Base-by-base conservation (phyloP, 495 filamentous ascomycete genomes). In the Annulohypoxylon nitens region DNA sequence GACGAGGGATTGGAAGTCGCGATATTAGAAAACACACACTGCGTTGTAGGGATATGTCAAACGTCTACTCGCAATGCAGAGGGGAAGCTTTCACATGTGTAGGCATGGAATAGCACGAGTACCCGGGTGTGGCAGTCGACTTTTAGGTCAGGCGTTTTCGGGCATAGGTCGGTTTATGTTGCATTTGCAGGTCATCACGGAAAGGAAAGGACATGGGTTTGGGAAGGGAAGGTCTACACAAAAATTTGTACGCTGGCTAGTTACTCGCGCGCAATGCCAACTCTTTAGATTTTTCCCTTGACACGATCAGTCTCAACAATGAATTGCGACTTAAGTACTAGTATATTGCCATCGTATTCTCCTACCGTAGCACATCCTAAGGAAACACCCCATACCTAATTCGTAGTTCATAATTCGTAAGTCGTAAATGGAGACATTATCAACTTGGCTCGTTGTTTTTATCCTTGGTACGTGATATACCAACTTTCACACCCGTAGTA, bases 171-270 rank as follows among this genome's bases (percentile, higher is more conserved):
- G n/a, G 3, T 57, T 10, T 30, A 9, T 30, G 53, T 37, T 26
- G 20, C 48, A 26, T 51, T 51, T 47, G n/a, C n/a, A 47, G 43
- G 43, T 18, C 1, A 45, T 39, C 11, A 39, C 7, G 36, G 12
- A 14, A 43, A 14, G 39, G 39, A 43, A 39, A 18, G 43, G 43
- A 47, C 3, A 18, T 7, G 43, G 5, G 18, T 18, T 6, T 30
- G 30, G 43, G n/a, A 47, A 1, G 43, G 43, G 16, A 26, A 55
- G 51, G 51, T 55, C 51, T 55, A 33, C 26, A 55, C 23, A 55
- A 55, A 55, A 55, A 55, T 23, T 8, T 53, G 48, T 25, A 26
- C 20, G 48, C 20, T 1, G 7, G 51, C 3, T 33, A 55, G 51
- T 6, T 16, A 55, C 20, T 30, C 23, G 20, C 18, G 45, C 23